Conservation (phyloP, 2,329 filamentous ascomycete genomes). For the Chaetoscypha palmicola region DNA sequence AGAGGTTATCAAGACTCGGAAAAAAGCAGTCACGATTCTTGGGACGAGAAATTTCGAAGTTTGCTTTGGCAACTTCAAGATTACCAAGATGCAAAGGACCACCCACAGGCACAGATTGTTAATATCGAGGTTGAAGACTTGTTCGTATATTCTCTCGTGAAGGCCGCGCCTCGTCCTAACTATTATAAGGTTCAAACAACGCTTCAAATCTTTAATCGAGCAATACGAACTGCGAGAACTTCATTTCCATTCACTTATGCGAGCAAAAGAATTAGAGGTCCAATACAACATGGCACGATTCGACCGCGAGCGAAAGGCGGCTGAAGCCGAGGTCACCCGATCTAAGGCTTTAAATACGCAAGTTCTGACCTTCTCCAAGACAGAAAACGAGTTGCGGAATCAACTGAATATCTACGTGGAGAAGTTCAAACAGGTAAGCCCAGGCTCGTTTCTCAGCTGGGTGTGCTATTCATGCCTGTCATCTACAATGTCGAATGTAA, state of each 20-base stretch:
- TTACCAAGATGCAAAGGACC: conserved; percentile 80
- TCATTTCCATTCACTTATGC: conserved; percentile 85
- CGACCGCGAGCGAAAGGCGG: conserved; percentile 82
- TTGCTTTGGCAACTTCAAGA: conserved; percentile 80
- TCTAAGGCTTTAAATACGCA: conserved; percentile 83
- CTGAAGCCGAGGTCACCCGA: conserved; percentile 72
- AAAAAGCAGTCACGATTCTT: conserved; percentile 71
- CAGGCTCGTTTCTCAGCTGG: conserved; percentile 5
- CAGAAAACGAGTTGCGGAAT: conserved; percentile 84
- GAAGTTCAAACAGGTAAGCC: conserved; percentile 95
- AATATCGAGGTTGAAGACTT: conserved; percentile 86
- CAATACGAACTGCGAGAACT: conserved; percentile 94
- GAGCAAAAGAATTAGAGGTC: conserved; percentile 92
- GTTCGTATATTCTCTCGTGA: conserved; percentile 42
- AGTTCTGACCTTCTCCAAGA: conserved; percentile 92
- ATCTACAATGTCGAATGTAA: background rate
- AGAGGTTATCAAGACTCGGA: conserved; percentile 83
- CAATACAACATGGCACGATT: conserved; percentile 84
- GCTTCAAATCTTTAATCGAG: conserved; percentile 92
- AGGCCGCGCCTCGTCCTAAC: conserved; percentile 13
- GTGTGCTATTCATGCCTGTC: conserved; percentile 1
- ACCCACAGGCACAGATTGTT: conserved; percentile 69
- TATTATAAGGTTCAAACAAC: conserved; percentile 64
- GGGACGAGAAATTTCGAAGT: conserved; percentile 77
- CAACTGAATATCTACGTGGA: conserved; percentile 98